Base-by-base conservation (phyloP, 306 rosid species). In the Malus sieversii region DNA sequence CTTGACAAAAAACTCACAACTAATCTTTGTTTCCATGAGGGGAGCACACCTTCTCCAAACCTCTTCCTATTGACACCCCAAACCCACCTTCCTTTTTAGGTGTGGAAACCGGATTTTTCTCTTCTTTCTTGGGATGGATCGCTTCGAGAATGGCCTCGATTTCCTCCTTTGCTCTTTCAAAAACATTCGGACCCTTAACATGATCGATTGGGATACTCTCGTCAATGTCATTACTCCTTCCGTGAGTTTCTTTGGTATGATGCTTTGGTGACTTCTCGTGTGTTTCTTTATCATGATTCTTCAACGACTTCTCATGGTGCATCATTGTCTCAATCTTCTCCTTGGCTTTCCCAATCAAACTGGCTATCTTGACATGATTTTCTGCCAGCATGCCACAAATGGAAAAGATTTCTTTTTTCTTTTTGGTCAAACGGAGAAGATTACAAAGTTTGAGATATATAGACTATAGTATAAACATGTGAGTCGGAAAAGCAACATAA, bases 141-240 rank as follows among this genome's bases (percentile, higher is more conserved):
- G 87, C 73, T 87, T 87, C 78, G 15, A 84, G 53, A 72, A 89
- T 80, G 14, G 97, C 97, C 85, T 91, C 88, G 0, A 91, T 75
- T 85, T 91, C 97, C 81, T 91, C 97, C 77, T 87, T 89, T 53
- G 87, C 91, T 80, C 97, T 87, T 79, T 85, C 86, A 65, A 74
- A 85, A 38, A 85, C 79, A 80, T 71, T 86, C 5, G 92, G 97
- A 23, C 79, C 97, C 80, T 88, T 91, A 33, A 91, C 91, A 32
- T 77, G 84, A 71, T 72, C 25, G 9, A 80, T 20, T 58, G 91
- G 90, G 61, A 94, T 88, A 51, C 35, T 84, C 82, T 82, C 91
- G 70, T 85, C 86, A 25, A 91, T 85, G 73, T 86, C 86, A 76
- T 91, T 88, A 51, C 74, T 86, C 74, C 16, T 75, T 70, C 97